phyloP scores from a whole-genome alignment of 768 basidiomycete species.

The Leccinum sublutescens region DNA sequence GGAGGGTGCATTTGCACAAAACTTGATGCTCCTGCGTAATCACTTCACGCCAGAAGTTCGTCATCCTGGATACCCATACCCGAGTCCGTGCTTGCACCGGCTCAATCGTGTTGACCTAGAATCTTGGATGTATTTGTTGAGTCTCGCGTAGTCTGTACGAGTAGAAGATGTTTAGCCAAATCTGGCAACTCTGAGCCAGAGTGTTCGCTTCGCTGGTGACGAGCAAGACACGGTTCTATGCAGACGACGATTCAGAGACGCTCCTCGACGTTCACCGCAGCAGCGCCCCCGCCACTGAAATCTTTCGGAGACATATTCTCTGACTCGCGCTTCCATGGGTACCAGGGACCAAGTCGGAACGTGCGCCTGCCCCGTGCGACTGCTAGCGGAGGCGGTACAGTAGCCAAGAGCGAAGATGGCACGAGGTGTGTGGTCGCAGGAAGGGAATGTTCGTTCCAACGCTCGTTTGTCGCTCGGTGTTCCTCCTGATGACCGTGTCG shows the following conservation, averaged over 20 bases:
- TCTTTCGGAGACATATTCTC: constrained; percentile 35
- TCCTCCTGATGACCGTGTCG: constrained; percentile 9
- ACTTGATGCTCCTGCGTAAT: not conserved
- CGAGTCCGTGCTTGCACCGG: not conserved
- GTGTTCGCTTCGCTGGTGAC: not conserved
- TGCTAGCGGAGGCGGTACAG: constrained; percentile 59
- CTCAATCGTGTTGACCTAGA: not conserved
- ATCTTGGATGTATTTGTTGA: not conserved
- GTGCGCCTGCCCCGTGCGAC: constrained; percentile 63
- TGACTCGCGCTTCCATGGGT: constrained; percentile 44
- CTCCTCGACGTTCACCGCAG: constrained; percentile 24
- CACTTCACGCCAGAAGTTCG: not conserved
- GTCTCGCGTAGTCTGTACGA: not conserved
- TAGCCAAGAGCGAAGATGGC: constrained; percentile 69
- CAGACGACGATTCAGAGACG: constrained; percentile 27
- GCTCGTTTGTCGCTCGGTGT: not conserved
- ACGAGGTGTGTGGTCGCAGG: constrained; percentile 69
- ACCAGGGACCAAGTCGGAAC: constrained; percentile 45
- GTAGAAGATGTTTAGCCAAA: not conserved
- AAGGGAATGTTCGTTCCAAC: constrained; percentile 56
- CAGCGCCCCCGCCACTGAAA: not conserved
- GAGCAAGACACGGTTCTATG: constrained; percentile 14
- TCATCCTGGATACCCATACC: not conserved
- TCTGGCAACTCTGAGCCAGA: constrained; percentile 2
- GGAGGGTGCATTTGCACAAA: not conserved